Evolutionary conservation across 2,329 filamentous ascomycete genomes (phyloP).

Genomic region (Talaromyces funiculosus): DNA sequence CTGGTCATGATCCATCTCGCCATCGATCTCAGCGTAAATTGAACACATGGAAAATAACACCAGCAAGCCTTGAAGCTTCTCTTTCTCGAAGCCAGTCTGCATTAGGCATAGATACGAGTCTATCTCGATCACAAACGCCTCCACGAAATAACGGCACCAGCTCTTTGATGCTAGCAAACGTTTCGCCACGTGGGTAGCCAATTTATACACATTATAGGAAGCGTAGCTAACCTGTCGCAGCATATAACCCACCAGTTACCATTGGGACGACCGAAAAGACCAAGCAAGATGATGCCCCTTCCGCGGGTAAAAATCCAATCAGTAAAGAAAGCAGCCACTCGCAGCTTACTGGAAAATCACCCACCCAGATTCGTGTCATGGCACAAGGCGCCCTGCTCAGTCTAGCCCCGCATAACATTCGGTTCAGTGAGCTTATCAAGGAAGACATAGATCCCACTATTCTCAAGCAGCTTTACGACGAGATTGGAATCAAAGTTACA

Average conservation of each 20-base stretch:
- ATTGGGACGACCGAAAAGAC: slow-evolving; percentile 19
- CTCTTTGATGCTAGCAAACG: neutral
- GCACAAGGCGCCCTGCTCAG: slow-evolving; percentile 64
- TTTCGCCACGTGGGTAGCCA: neutral
- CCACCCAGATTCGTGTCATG: slow-evolving; percentile 36
- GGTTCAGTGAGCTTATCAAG: slow-evolving; percentile 65
- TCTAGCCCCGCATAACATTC: slow-evolving; percentile 59
- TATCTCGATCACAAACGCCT: neutral
- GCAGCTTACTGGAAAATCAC: slow-evolving; percentile 23
- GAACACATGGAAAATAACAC: neutral
- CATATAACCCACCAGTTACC: slow-evolving; percentile 31
- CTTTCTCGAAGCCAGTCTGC: neutral
- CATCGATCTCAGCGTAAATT: neutral
- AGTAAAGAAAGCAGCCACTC: neutral
- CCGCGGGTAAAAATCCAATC: neutral
- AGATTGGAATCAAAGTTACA: slow-evolving; percentile 54
- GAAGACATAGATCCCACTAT: slow-evolving; percentile 64
- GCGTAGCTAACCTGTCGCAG: slow-evolving; percentile 16
- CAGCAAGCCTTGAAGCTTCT: neutral
- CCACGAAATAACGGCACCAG: neutral
- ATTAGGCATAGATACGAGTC: neutral
- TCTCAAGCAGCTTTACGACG: slow-evolving; percentile 60
- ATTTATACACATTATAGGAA: neutral
- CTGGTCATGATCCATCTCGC: slow-evolving; percentile 41
- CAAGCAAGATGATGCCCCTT: neutral